Base-by-base conservation (phyloP, 1,284 basidiomycete genomes). In the Papiliotrema fonsecae region DNA sequence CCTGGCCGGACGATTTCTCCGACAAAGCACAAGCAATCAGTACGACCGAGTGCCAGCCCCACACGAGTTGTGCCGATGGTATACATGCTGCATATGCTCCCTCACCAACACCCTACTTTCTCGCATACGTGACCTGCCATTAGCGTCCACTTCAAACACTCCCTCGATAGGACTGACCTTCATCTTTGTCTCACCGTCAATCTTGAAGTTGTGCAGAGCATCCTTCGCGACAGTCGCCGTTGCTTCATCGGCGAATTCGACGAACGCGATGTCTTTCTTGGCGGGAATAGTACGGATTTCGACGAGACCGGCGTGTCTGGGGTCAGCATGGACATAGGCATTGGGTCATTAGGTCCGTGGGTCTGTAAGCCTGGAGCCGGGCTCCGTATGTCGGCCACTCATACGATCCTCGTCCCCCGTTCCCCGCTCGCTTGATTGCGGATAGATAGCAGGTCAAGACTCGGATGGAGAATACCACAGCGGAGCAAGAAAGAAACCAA, bases 241-340 rank as follows among this genome's bases (percentile, higher is more conserved):
- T 36, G 77, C 81, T 71, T 96, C 92, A 82, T 96, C 91, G 67
- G 84, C 69, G 64, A 86, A 97, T 72, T 97, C 92, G 73, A 97
- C 89, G 78, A 97, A 97, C 2, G 92, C 92, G 61, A 96, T 96
- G 69, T 93, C 91, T 69, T 86, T 86, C 75, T 94, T 91, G 42
- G 89, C 90, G 30, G 92, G 89, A 67, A 97, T 93, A 61, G 92
- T 89, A 78, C 92, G 89, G 16, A 97, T 91, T 80, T 96, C 90
- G 81, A 91, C 74, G 51, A 97, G 73, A 64, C 92, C 92, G 43
- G 90, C 86, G 73, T 93, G 90, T 73, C 88, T 91, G 55, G n/a
- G n/a, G n/a, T n/a, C n/a, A n/a, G n/a, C n/a, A n/a, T n/a, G n/a
- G n/a, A n/a, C n/a, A n/a, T n/a, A n/a, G n/a, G n/a, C n/a, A n/a